phyloP scores from a whole-genome alignment of 2,329 filamentous ascomycete species.

The Colletotrichum australisinense region DNA sequence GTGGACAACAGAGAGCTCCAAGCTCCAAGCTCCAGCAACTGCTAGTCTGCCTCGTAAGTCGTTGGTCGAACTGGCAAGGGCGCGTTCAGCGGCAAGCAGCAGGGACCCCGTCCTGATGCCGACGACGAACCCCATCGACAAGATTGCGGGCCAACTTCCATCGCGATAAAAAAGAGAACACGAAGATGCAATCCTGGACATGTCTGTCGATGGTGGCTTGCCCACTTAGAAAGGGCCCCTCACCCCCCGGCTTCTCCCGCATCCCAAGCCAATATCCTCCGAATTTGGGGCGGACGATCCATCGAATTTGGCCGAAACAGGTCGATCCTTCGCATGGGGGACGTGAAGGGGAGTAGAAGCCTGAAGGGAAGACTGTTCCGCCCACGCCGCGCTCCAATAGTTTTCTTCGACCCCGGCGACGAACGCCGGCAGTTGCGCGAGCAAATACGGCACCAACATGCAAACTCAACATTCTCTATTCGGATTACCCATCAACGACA shows the following conservation, averaged over 20 bases:
- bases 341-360: neutral
- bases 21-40: neutral
- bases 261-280: conserved; percentile 4
- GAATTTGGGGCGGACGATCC: conserved; percentile 13
- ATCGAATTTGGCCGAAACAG: conserved; percentile 8
- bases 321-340: conserved; percentile 16
- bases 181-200: neutral
- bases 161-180: conserved; percentile 1
- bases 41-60: neutral
- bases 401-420: neutral
- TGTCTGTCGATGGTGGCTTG: neutral
- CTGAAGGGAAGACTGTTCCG: neutral
- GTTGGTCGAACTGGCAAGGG: neutral
- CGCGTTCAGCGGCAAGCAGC: neutral
- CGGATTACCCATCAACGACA: neutral
- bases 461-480: neutral
- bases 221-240: conserved; percentile 1
- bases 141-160: neutral
- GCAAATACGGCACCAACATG: neutral
- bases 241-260: conserved; percentile 9
- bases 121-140: neutral
- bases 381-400: neutral
- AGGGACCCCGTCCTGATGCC: neutral
- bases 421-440: conserved; percentile 17
- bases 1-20: neutral